Evolutionary conservation across 176 grass and related monocot genomes (phyloP).

Genomic region (Eleusine coracana): DNA sequence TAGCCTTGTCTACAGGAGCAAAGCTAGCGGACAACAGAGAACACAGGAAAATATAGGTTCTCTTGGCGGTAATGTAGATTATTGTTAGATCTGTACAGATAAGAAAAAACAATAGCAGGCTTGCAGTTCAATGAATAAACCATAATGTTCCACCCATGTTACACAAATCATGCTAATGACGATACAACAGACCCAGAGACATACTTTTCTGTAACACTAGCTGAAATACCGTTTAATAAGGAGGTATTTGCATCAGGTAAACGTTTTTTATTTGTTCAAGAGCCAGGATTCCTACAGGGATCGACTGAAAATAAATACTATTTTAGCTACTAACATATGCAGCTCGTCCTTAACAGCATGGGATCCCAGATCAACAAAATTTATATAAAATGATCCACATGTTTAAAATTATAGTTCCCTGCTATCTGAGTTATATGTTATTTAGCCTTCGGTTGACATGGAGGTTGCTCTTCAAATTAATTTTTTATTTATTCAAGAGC

Average conservation of each 20-base stretch:
- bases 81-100: background rate
- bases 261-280: background rate
- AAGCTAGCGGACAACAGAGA: too few species aligned
- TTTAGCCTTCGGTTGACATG: background rate
- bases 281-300: background rate
- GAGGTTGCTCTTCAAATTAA: background rate
- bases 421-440: background rate
- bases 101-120: background rate
- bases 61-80: background rate
- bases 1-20: background rate
- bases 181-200: background rate
- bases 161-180: background rate
- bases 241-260: background rate
- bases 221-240: background rate
- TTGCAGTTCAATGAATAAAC: background rate
- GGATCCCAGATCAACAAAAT: background rate
- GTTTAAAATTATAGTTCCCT: background rate
- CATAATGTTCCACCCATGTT: background rate
- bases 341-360: conserved; percentile 1
- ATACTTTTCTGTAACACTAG: background rate
- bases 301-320: background rate
- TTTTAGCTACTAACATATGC: background rate
- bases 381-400: background rate
- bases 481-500: background rate
- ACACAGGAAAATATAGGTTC: background rate